Conservation (phyloP, 1,139 yeast species). For the Scheffersomyces stambukii region DNA sequence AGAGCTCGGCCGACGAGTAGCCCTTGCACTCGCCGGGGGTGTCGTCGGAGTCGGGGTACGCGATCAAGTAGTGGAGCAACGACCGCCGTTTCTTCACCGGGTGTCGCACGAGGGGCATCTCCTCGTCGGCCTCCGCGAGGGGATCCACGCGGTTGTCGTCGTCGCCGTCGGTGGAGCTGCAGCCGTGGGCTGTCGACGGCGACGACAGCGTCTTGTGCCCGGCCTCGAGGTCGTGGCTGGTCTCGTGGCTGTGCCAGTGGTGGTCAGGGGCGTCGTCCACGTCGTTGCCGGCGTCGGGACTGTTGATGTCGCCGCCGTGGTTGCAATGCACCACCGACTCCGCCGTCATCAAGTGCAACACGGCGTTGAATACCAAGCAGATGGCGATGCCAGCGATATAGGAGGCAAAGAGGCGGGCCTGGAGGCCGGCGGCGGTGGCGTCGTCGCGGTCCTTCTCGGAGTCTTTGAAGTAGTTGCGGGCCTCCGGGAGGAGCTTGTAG, state of each 20-base stretch:
- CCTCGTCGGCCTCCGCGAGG: slow-evolving; percentile 8
- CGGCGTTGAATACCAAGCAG: slow-evolving; percentile 56
- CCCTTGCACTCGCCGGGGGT: slow-evolving; percentile 51
- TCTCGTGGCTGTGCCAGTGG: not conserved
- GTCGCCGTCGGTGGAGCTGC: no score
- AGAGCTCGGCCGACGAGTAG: slow-evolving; percentile 43
- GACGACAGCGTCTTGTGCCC: no score
- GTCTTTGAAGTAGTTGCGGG: slow-evolving; percentile 30
- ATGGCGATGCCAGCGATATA: slow-evolving; percentile 56
- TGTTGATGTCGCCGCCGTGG: slow-evolving; percentile 38
- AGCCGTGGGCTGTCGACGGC: no score
- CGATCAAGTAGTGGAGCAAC: slow-evolving; percentile 5
- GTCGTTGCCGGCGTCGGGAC: not conserved
- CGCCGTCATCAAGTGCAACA: slow-evolving; percentile 71
- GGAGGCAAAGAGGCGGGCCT: slow-evolving; percentile 37
- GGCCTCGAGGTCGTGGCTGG: slow-evolving; percentile 4
- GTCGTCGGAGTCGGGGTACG: not conserved
- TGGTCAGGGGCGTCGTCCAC: no score
- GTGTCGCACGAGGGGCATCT: slow-evolving; percentile 6
- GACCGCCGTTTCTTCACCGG: not conserved
- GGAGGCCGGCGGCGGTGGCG: not conserved
- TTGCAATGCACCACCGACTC: slow-evolving; percentile 85
- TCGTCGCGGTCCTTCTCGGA: slow-evolving; percentile 6
- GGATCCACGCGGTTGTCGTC: no score
- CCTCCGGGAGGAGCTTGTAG: slow-evolving; percentile 69